Conservation (phyloP, 768 basidiomycete species). For the Suillus paluster region DNA sequence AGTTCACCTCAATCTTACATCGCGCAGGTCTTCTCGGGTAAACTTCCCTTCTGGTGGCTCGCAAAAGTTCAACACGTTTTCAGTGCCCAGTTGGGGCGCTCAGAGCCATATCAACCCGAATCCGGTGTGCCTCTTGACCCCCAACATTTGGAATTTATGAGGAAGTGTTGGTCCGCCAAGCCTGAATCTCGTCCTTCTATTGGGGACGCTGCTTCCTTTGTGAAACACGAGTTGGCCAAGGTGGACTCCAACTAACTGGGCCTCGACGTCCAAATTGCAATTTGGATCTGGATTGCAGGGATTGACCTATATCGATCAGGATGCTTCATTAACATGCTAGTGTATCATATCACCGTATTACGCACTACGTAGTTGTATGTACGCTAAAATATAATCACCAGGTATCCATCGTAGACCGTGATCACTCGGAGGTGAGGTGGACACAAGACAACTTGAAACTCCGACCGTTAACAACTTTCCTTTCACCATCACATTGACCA, state of each 20-base stretch:
- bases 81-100: not conserved
- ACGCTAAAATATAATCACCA: not conserved
- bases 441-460: not conserved
- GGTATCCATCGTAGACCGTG: too few species aligned
- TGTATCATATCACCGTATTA: not conserved
- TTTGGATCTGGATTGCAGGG: not conserved
- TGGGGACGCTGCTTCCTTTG: not conserved
- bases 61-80: not conserved
- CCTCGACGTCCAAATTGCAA: too few species aligned
- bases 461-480: not conserved
- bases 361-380: not conserved
- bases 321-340: not conserved
- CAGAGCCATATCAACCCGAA: not conserved
- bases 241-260: not conserved
- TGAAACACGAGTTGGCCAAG: not conserved
- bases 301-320: not conserved
- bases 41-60: not conserved
- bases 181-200: not conserved
- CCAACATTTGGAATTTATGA: slow-evolving; percentile 2
- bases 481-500: not conserved
- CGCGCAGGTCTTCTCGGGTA: not conserved
- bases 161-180: not conserved
- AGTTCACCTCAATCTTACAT: not conserved
- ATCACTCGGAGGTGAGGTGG: not conserved
- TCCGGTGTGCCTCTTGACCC: not conserved